A percentile compares a stretch with the other conserved stretches of the same genome.
phyloP scores from a whole-genome alignment of 257 asterid species.

The Ballota nigra region DNA sequence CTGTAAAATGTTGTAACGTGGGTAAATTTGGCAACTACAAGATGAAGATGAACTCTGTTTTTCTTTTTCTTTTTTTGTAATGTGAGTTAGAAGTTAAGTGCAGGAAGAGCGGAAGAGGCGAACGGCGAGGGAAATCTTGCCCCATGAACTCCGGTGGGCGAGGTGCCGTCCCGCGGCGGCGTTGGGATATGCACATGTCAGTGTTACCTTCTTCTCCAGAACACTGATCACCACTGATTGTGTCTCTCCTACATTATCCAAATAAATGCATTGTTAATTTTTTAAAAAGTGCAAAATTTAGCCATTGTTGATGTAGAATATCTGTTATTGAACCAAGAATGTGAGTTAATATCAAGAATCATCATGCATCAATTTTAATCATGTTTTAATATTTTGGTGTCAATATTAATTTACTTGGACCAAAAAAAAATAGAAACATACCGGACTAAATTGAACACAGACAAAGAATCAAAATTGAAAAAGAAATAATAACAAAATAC shows the following conservation, averaged over 20 bases:
- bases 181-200: slow-evolving; percentile 48
- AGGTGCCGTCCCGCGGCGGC: slow-evolving; percentile 20
- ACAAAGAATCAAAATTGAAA: no score
- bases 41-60: background rate
- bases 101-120: slow-evolving; percentile 44
- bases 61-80: background rate
- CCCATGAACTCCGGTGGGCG: slow-evolving; percentile 31
- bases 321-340: background rate
- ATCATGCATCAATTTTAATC: no score
- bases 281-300: background rate
- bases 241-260: slow-evolving; percentile 53
- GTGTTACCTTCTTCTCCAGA: slow-evolving; percentile 66
- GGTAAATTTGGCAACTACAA: background rate
- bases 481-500: no score
- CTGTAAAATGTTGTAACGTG: slow-evolving; percentile 2
- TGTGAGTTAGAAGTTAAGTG: slow-evolving; percentile 19
- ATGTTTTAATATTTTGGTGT: no score
- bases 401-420: no score
- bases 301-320: background rate
- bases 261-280: background rate
- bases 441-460: no score
- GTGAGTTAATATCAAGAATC: background rate
- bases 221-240: slow-evolving; percentile 72
- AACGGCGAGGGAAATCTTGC: slow-evolving; percentile 28
- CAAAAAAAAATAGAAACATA: no score